These are phyloP conservation scores for Funneliformis caledonium DNA, from an alignment of 371 early-diverging fungal species.

Conservation along the genomic window DNA sequence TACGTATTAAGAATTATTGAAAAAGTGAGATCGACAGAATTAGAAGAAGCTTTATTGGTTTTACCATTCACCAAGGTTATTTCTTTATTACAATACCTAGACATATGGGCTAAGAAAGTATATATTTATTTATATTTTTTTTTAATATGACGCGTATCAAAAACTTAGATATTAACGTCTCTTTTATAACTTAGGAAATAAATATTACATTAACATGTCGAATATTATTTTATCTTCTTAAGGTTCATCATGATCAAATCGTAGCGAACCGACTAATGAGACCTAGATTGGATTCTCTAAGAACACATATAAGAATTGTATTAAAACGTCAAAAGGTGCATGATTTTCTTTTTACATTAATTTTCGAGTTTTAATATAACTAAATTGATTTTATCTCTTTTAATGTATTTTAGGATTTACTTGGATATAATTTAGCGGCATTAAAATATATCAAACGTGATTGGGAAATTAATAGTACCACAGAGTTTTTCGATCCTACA, in stretches of 20 bases:
- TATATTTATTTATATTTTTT: conserved; percentile 18
- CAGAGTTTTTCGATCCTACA: conserved; percentile 75
- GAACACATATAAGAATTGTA: conserved; percentile 61
- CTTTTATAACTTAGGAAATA: conserved; percentile 62
- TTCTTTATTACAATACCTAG: conserved; percentile 75
- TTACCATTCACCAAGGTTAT: conserved; percentile 82
- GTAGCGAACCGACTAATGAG: conserved; percentile 77
- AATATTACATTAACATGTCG: conserved; percentile 79
- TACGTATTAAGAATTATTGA: conserved; percentile 81
- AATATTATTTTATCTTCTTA: conserved; percentile 79
- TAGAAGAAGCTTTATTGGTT: conserved; percentile 89
- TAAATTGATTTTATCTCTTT: background rate
- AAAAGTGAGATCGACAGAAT: conserved; percentile 78
- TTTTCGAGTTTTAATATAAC: background rate
- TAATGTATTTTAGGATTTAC: conserved; percentile 52
- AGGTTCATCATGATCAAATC: conserved; percentile 84
- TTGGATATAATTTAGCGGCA: conserved; percentile 82
- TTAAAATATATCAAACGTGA: conserved; percentile 72
- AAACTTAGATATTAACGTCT: conserved; percentile 7
- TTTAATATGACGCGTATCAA: background rate
- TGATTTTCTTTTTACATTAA: background rate
- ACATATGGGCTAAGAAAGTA: conserved; percentile 80
- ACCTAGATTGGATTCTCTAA: conserved; percentile 76
- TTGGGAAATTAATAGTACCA: conserved; percentile 71
- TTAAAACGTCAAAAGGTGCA: conserved; percentile 70